Conservation (phyloP, 106 monocot species). For the Triglochin maritima region DNA sequence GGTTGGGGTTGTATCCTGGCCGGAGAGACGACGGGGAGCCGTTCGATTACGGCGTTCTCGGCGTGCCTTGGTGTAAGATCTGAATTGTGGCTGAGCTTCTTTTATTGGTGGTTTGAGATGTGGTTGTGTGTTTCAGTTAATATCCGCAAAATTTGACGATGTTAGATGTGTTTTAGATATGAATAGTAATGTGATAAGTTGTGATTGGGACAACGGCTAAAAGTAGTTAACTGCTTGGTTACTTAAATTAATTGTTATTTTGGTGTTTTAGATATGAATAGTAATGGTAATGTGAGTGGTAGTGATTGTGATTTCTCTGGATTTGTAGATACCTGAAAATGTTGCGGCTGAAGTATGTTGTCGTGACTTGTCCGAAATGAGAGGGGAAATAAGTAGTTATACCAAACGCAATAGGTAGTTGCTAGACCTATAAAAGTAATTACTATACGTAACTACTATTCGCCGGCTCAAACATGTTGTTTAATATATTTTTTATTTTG, state of each 20-base stretch:
- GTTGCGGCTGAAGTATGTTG: no score
- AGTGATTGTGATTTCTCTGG: neutral
- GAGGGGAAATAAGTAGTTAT: no score
- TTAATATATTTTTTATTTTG: no score
- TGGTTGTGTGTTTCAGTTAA: neutral
- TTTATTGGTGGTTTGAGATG: neutral
- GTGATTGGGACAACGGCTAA: neutral
- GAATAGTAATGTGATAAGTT: neutral
- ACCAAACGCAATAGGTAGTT: no score
- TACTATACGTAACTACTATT: no score
- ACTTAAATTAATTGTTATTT: neutral
- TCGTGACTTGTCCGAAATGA: no score
- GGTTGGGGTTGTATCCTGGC: neutral
- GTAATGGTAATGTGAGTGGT: neutral
- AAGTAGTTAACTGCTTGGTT: neutral
- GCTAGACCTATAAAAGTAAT: no score
- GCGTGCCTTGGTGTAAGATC: slow-evolving; percentile 89
- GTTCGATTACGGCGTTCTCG: slow-evolving; percentile 90
- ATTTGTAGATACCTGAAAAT: no score
- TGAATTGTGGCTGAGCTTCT: neutral
- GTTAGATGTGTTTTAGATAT: neutral
- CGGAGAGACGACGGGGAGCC: slow-evolving; percentile 38
- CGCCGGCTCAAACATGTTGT: no score
- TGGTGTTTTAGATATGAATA: neutral
- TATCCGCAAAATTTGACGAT: neutral